phyloP scores from a whole-genome alignment of 2,329 filamentous ascomycete genomes.

The Cercospora beticola region DNA sequence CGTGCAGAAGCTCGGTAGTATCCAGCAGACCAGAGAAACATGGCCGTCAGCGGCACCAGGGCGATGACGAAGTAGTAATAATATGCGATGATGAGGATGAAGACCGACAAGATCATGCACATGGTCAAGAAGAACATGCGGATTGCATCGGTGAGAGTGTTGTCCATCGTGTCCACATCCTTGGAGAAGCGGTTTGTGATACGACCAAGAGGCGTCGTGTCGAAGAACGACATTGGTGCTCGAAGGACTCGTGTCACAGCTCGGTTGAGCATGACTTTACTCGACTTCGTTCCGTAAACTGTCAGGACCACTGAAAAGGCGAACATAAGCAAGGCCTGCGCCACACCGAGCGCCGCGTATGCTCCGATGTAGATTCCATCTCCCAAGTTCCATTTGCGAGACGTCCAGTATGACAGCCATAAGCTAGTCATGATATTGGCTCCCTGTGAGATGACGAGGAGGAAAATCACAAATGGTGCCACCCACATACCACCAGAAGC shows the following conservation, averaged over 20 bases:
- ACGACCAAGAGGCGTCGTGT: conserved; percentile 89
- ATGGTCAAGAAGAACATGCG: conserved; percentile 89
- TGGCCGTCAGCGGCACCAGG: conserved; percentile 65
- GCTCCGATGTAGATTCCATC: conserved; percentile 63
- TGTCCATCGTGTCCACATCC: conserved; percentile 93
- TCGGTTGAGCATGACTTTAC: conserved; percentile 74
- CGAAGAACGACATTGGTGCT: conserved; percentile 85
- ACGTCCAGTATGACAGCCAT: conserved; percentile 95
- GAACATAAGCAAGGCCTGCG: conserved; percentile 75
- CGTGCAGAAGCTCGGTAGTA: conserved; percentile 91
- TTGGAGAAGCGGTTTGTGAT: conserved; percentile 96
- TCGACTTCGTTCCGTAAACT: conserved; percentile 75
- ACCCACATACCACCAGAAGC: conserved; percentile 72
- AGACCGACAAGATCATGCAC: conserved; percentile 77
- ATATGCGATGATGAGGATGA: conserved; percentile 88
- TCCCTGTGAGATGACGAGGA: conserved; percentile 72
- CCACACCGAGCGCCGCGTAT: conserved; percentile 68
- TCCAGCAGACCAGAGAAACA: conserved; percentile 78
- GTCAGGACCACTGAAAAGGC: conserved; percentile 75
- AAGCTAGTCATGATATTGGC: conserved; percentile 84
- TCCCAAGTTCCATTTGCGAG: conserved; percentile 67
- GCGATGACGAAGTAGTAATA: conserved; percentile 84
- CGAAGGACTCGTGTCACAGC: conserved; percentile 74
- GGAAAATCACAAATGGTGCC: conserved; percentile 61
- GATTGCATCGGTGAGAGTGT: conserved; percentile 82